Percentiles rank a stretch among this genome's conserved stretches.
These are phyloP conservation scores for Chrysopogon serrulatus DNA, from an alignment of 176 grass and related monocot species.

Conservation along the genomic window DNA sequence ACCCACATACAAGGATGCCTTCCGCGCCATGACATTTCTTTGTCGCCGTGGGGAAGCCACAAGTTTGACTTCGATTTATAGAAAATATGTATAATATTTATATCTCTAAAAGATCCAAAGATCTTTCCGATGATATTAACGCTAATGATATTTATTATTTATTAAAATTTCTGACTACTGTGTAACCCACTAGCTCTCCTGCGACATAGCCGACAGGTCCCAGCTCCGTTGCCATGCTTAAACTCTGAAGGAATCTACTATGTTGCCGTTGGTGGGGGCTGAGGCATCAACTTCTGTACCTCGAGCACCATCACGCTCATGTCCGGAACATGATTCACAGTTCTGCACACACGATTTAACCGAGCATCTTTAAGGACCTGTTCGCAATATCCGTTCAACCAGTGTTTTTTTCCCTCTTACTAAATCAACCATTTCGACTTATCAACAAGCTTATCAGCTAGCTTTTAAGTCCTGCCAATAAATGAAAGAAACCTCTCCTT, in stretches of 20 bases:
- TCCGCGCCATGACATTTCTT: constrained; percentile 8
- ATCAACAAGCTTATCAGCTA: too few species aligned
- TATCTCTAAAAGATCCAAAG: too few species aligned
- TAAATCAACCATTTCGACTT: too few species aligned
- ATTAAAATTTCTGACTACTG: constrained; percentile 8
- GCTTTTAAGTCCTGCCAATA: too few species aligned
- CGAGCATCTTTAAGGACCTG: not conserved
- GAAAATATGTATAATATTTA: too few species aligned
- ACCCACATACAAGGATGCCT: constrained; percentile 8
- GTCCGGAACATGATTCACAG: not conserved
- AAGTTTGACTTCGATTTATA: too few species aligned
- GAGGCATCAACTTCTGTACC: not conserved
- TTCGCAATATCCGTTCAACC: too few species aligned
- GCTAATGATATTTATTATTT: too few species aligned
- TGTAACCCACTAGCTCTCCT: not conserved
- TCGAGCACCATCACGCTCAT: not conserved
- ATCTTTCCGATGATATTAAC: too few species aligned
- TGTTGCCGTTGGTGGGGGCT: not conserved
- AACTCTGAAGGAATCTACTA: constrained; percentile 24
- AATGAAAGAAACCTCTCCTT: not conserved
- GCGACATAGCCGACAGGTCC: not conserved
- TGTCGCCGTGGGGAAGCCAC: too few species aligned
- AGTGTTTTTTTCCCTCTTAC: too few species aligned
- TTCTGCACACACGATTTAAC: not conserved
- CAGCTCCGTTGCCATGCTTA: not conserved